Percentiles rank a stretch among this genome's conserved stretches.
Conservation (phyloP, 2,329 filamentous ascomycete genomes). For the Talaromyces sp. region DNA sequence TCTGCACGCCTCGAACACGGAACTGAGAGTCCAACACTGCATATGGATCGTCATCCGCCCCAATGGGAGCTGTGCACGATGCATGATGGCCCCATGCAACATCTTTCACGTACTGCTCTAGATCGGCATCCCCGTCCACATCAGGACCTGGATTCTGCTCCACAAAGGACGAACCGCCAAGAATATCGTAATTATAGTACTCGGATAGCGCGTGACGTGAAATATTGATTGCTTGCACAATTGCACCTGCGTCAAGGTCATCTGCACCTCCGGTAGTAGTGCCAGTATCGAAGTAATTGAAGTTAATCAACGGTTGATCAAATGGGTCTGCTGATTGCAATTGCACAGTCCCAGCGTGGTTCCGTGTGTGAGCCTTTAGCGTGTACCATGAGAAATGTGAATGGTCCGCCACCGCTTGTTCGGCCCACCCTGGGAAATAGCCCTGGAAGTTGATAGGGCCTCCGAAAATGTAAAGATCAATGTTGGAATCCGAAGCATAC, state of each 20-base stretch:
- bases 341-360: constrained; percentile 62
- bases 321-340: constrained; percentile 64
- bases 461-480: constrained; percentile 58
- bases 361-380: constrained; percentile 65
- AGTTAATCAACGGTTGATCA: constrained; percentile 64
- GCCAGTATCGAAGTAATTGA: constrained; percentile 57
- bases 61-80: constrained; percentile 1
- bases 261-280: constrained; percentile 12
- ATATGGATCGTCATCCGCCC: neutral
- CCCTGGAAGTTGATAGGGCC: constrained; percentile 59
- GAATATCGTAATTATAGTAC: neutral
- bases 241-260: neutral
- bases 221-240: constrained; percentile 1
- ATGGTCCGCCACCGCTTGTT: constrained; percentile 40
- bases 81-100: constrained; percentile 7
- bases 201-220: neutral
- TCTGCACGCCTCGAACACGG: constrained; percentile 1
- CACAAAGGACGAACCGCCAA: neutral
- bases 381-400: constrained; percentile 50
- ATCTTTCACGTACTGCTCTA: constrained; percentile 1
- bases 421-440: constrained; percentile 50
- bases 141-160: neutral
- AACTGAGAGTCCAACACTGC: constrained; percentile 1
- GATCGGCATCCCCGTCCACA: neutral
- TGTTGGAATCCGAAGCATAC: constrained; percentile 43